phyloP scores from a whole-genome alignment of 345 rosid genomes.

The Lepidium didymum region DNA sequence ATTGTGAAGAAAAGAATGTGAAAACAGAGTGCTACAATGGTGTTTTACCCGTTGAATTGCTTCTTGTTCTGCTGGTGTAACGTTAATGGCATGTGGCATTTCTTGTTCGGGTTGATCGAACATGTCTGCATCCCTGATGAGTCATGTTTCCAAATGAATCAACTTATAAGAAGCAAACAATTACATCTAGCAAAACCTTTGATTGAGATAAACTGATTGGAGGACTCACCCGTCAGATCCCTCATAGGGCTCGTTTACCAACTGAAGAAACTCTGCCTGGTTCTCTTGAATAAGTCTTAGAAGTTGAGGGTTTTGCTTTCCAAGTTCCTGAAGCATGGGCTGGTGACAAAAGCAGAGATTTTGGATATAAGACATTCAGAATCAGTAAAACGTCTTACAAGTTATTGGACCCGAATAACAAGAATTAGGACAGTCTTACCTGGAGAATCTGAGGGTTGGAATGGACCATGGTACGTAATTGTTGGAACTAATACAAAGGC shows the following conservation, averaged over 20 bases:
- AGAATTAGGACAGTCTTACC: slow-evolving; percentile 29
- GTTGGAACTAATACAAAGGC: slow-evolving; percentile 58
- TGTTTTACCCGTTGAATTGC: slow-evolving; percentile 67
- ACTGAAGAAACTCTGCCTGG: slow-evolving; percentile 84
- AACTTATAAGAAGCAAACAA: no score
- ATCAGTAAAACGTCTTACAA: background rate
- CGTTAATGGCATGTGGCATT: slow-evolving; percentile 84
- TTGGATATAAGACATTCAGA: background rate
- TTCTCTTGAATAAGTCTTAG: slow-evolving; percentile 88
- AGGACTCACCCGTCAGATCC: slow-evolving; percentile 85
- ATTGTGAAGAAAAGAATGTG: background rate
- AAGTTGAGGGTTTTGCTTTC: slow-evolving; percentile 96
- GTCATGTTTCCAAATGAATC: background rate
- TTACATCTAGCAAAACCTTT: no score
- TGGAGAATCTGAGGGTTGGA: slow-evolving; percentile 95
- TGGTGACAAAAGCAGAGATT: slow-evolving; percentile 31
- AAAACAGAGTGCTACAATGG: background rate
- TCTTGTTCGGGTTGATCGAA: slow-evolving; percentile 90
- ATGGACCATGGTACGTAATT: slow-evolving; percentile 91
- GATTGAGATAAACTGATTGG: no score
- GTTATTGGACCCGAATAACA: background rate
- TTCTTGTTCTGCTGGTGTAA: slow-evolving; percentile 93
- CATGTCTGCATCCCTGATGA: slow-evolving; percentile 47
- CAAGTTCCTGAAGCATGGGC: slow-evolving; percentile 99
- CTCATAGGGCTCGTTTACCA: slow-evolving; percentile 89